phyloP scores from a whole-genome alignment of 2,329 filamentous ascomycete species.

The Samsoniella hepiali region DNA sequence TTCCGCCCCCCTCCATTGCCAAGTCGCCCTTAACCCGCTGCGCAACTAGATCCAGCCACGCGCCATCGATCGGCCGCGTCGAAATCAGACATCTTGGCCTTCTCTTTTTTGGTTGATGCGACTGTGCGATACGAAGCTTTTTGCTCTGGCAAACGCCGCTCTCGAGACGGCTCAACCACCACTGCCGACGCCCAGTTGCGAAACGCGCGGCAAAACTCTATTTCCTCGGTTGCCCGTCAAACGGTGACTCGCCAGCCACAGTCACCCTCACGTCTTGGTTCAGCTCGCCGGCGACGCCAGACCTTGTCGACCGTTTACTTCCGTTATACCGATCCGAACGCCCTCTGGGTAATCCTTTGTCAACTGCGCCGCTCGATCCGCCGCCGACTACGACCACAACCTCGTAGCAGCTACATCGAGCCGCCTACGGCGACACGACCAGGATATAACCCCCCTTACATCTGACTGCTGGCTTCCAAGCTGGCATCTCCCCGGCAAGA shows the following conservation, averaged over 20 bases:
- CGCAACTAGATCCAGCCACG: too few relatives aligned
- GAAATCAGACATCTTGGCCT: too few relatives aligned
- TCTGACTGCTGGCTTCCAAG: neutral
- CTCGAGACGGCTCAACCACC: too few relatives aligned
- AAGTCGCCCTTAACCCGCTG: neutral
- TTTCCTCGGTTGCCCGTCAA: neutral
- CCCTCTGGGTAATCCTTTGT: neutral
- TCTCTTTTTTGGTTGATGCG: too few relatives aligned
- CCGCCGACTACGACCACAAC: neutral
- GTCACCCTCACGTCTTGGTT: neutral
- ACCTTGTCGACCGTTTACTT: neutral
- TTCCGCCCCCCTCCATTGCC: neutral
- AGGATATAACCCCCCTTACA: neutral
- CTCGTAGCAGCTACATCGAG: neutral
- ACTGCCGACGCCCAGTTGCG: too few relatives aligned
- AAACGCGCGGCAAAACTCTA: too few relatives aligned
- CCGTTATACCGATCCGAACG: neutral
- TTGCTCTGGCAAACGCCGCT: too few relatives aligned
- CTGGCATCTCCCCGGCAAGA: conserved; percentile 16
- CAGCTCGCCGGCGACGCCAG: neutral
- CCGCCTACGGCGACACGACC: neutral
- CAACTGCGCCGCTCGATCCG: neutral
- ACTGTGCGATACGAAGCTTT: too few relatives aligned
- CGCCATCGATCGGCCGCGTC: too few relatives aligned
- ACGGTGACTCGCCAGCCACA: neutral